Conservation (phyloP, 2,329 filamentous ascomycete species). For the Whalleya microplaca region DNA sequence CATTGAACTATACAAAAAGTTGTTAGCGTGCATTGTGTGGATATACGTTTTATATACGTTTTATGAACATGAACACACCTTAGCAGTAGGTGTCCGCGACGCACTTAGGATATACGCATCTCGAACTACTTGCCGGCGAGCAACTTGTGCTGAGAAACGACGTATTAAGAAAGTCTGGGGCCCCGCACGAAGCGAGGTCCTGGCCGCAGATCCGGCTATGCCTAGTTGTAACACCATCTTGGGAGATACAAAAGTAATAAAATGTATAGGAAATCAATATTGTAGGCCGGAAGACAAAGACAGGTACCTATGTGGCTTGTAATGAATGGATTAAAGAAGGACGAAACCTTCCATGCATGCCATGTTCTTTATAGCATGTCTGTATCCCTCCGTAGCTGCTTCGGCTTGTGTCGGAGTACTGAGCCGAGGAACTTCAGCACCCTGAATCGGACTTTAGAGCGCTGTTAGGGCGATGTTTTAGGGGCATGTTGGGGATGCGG, state of each 20-base stretch:
- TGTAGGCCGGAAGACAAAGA: background rate
- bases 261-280: background rate
- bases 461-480: no score
- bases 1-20: constrained; percentile 82
- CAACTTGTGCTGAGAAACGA: constrained; percentile 50
- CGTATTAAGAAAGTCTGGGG: constrained; percentile 37
- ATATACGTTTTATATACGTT: background rate
- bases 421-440: background rate
- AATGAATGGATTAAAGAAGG: background rate
- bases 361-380: no score
- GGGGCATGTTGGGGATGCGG: no score
- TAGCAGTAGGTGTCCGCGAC: constrained; percentile 85
- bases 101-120: constrained; percentile 95
- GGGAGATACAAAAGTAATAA: background rate
- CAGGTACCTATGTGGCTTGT: background rate
- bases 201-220: constrained; percentile 25
- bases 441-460: no score
- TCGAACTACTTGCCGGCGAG: constrained; percentile 69
- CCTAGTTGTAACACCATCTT: constrained; percentile 32
- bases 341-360: no score
- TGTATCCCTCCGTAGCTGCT: constrained; percentile 11
- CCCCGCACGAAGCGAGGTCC: constrained; percentile 24
- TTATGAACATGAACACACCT: constrained; percentile 54
- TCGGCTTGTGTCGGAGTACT: constrained; percentile 29
- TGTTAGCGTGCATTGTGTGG: constrained; percentile 8